Base-by-base conservation (phyloP, 2,329 filamentous ascomycete genomes). In the Paraphaeosphaeria minitans region DNA sequence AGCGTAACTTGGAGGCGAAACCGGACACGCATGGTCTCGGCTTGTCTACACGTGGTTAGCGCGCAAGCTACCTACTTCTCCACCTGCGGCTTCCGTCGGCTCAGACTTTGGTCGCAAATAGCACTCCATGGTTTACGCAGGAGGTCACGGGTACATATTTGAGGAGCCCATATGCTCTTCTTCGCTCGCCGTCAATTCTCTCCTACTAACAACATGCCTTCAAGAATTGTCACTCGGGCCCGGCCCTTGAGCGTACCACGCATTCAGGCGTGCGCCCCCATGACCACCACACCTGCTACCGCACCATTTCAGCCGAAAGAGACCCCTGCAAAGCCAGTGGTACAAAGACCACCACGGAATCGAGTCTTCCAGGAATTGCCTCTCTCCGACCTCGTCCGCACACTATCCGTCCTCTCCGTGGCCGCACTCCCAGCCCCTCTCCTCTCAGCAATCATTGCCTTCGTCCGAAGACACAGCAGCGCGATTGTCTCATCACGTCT, bases 401-500 rank as follows among this genome's bases (percentile, higher is more conserved):
- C 52, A 33, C 27, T 54, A 46, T 46, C 52, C 39, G 52, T 54
- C n/a, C 52, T 54, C 7, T 54, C 52, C 29, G 52, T 54, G 7
- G 52, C 52, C 27, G 52, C 52, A 24, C 24, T 54, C 22, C 52
- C 52, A 33, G 42, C 39, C 8, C 52, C 52, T 24, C 31, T 54
- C 16, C 21, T 54, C 7, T 54, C 52, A 37, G 43, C 52, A 12
- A 54, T 54, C 52, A 46, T 54, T 19, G 27, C 42, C 52, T 37
- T 54, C 42, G 43, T 54, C 27, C 31, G 52, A 47, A 27, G 41
- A 47, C 42, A 54, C 39, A 54, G 52, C 52, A 13, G 19, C 4
- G 2, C 31, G 6, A 54, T 54, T 22, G 52, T 54, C 29, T 54
- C 52, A n/a, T 54, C 52, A 46, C 42, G 41, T 1, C 47, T 54